Percentiles rank a stretch among this genome's conserved stretches.
These are phyloP conservation scores for Talaromyces sp. DNA, from an alignment of 2,329 filamentous ascomycete species.

Conservation along the genomic window DNA sequence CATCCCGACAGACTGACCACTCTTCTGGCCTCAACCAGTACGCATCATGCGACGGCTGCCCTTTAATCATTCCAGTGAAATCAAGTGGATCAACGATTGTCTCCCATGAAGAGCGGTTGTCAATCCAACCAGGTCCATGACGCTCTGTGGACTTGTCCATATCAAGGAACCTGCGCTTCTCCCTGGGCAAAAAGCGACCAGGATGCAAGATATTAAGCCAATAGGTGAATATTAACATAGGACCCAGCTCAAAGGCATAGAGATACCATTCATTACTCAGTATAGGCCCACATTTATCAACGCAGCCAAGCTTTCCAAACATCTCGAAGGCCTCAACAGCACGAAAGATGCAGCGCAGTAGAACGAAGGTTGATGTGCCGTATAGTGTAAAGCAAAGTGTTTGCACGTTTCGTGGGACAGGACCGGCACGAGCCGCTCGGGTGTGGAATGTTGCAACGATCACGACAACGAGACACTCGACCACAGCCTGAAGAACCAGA, in stretches of 20 bases:
- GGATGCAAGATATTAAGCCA: conserved; percentile 43
- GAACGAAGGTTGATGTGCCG: conserved; percentile 37
- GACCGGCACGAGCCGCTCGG: conserved; percentile 28
- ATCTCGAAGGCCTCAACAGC: conserved; percentile 36
- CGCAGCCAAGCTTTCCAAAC: conserved; percentile 23
- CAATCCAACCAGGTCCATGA: conserved; percentile 37
- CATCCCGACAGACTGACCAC: conserved; percentile 31
- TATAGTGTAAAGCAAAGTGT: conserved; percentile 39
- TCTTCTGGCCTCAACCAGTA: conserved; percentile 32
- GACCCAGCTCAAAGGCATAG: conserved; percentile 40
- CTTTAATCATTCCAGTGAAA: conserved; percentile 27
- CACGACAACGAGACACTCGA: conserved; percentile 34
- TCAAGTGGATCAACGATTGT: conserved; percentile 36
- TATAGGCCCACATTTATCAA: conserved; percentile 28
- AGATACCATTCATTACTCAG: conserved; percentile 41
- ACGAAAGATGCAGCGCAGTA: conserved; percentile 42
- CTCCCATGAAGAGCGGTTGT: conserved; percentile 28
- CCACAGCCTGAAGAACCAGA: conserved; percentile 34
- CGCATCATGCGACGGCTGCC: conserved; percentile 29
- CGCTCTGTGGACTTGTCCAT: conserved; percentile 33
- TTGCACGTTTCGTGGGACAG: conserved; percentile 32
- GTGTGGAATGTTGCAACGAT: conserved; percentile 31
- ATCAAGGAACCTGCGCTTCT: conserved; percentile 33
- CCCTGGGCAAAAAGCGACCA: conserved; percentile 33
- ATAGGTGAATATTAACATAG: conserved; percentile 38